Base-by-base conservation (phyloP, 495 filamentous ascomycete genomes). In the Aspergillus avenaceus region DNA sequence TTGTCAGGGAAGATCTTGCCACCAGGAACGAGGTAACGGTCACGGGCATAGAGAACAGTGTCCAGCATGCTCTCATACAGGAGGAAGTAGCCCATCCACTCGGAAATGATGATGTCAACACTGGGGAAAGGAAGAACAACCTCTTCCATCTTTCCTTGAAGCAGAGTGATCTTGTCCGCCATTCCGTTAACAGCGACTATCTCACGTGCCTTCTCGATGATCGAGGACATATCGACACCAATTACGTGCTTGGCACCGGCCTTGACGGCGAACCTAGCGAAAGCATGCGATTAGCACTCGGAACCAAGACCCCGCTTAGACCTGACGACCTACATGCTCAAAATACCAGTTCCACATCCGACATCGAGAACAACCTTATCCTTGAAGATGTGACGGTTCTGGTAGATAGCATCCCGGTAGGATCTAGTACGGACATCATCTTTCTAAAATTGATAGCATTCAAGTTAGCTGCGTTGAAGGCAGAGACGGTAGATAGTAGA, bases 51-150 rank as follows among this genome's bases (percentile, higher is more conserved):
- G 32, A 99, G 82, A 12, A 99, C 95, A 29, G 88, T 95, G 52
- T 96, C 92, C 50, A 99, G 73, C 93, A 99, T 99, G 74, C 86
- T 88, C 78, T 99, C 93, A 73, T 97, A 99, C 34, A 97, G 82
- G 38, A 99, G 81, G 73, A 93, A 95, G 75, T 99, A 99, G 38
- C 93, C 93, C 93, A 99, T 99, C 93, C 93, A 99, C 73, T 99
- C 93, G 25, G 89, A 95, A 53, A 99, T 89, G 72, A 99, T 99
- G 62, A 99, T 92, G 68, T 99, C 93, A 57, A 99, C 95, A 62
- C 95, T 83, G 45, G 74, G 69, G 56, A 91, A 91, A 19, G 95
- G 93, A 21, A 99, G 83, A 19, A 74, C 58, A 27, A 96, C 91
- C 58, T 99, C 95, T 72, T 99, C 93, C 83, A 99, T 92, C 74